Conservation (phyloP, 768 basidiomycete species). For the Termitomyces sp. region DNA sequence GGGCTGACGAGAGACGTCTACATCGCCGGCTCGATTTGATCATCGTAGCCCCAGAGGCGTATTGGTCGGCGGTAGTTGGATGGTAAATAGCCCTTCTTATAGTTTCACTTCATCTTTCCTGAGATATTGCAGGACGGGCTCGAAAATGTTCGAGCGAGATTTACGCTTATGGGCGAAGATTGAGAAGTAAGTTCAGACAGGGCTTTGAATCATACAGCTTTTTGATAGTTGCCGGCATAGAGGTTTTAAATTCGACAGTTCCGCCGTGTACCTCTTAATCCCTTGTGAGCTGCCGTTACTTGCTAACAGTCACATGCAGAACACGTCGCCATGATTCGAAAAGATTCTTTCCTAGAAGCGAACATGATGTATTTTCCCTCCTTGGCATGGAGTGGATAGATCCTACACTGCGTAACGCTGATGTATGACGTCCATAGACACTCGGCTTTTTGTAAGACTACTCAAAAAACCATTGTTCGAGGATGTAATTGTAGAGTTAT, state of each 20-base stretch:
- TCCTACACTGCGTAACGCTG: conserved; percentile 68
- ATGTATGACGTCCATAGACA: conserved; percentile 30
- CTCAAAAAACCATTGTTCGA: background rate
- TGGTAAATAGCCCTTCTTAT: conserved; percentile 47
- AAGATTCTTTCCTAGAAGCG: conserved; percentile 52
- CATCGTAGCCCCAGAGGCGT: conserved; percentile 67
- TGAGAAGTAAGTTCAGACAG: conserved; percentile 35
- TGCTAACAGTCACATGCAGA: conserved; percentile 24
- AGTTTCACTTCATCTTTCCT: background rate
- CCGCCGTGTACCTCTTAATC: conserved; percentile 55
- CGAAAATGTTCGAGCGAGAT: conserved; percentile 87
- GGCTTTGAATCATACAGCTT: background rate
- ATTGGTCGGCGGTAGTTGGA: conserved; percentile 86
- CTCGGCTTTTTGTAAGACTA: background rate
- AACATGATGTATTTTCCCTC: conserved; percentile 67
- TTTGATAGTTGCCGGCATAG: conserved; percentile 24
- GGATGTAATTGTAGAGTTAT: background rate
- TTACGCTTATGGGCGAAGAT: conserved; percentile 69
- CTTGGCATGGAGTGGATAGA: conserved; percentile 67
- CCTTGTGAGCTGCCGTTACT: background rate
- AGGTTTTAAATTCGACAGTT: conserved; percentile 81
- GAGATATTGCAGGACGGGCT: conserved; percentile 60
- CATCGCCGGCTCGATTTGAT: conserved; percentile 82
- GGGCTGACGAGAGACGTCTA: conserved; percentile 25
- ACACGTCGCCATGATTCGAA: conserved; percentile 62